Evolutionary conservation across 139 green algal species (phyloP).

Genomic region (Ostreobium quekettii): DNA sequence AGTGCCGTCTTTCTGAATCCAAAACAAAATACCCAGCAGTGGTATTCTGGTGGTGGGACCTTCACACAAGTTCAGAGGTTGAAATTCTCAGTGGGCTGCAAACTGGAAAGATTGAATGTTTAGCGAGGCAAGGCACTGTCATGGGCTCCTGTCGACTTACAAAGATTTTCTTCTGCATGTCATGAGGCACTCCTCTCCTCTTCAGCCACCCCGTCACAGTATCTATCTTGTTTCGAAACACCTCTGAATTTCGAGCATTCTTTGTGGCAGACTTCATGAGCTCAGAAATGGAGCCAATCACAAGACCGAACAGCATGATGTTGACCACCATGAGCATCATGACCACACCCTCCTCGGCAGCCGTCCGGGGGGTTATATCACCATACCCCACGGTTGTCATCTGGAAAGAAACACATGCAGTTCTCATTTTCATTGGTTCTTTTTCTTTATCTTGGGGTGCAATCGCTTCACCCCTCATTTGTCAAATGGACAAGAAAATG

Average conservation of each 20-base stretch:
- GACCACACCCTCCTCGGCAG: background rate
- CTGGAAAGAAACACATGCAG: conserved; percentile 6
- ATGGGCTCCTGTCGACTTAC: conserved; percentile 6
- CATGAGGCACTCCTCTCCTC: background rate
- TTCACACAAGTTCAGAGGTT: background rate
- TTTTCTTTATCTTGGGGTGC: too few relatives aligned
- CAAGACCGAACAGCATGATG: conserved; percentile 14
- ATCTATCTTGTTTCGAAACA: conserved; percentile 5
- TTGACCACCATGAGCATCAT: conserved; percentile 11
- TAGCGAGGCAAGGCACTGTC: too few relatives aligned
- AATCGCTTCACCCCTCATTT: too few relatives aligned
- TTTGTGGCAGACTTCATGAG: conserved; percentile 1
- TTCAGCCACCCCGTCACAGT: conserved; percentile 12
- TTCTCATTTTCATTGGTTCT: background rate
- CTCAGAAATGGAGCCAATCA: conserved; percentile 17
- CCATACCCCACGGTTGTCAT: conserved; percentile 19
- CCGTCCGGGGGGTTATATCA: conserved; percentile 13
- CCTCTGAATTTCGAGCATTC: conserved; percentile 1
- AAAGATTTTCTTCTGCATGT: conserved; percentile 6
- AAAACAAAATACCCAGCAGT: too few relatives aligned
- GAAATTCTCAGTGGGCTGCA: background rate
- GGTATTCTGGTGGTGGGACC: background rate
- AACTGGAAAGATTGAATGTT: background rate
- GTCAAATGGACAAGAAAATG: too few relatives aligned
- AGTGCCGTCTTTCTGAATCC: background rate